Conservation (phyloP, 2,329 filamentous ascomycete genomes). For the Xylariomycetidae sp. region DNA sequence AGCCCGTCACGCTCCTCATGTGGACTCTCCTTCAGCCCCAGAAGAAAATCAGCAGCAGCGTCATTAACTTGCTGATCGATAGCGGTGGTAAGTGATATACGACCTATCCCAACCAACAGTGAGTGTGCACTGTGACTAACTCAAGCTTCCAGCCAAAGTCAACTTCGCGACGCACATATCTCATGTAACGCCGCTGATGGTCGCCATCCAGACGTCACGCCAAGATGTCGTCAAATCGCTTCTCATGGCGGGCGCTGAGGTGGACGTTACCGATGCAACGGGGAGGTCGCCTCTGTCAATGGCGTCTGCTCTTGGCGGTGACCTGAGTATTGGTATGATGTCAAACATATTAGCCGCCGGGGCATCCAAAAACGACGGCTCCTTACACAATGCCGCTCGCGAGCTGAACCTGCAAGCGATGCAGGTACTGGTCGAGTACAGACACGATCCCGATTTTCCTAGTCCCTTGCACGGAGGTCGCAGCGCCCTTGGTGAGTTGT, state of each 20-base stretch:
- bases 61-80: conserved; percentile 54
- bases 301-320: conserved; percentile 51
- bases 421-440: conserved; percentile 51
- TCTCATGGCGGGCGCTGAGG: conserved; percentile 54
- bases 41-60: conserved; percentile 54
- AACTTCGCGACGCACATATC: conserved; percentile 50
- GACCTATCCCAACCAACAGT: too few relatives aligned
- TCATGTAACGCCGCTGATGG: conserved; percentile 53
- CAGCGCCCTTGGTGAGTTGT: conserved; percentile 60
- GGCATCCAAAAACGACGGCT: conserved; percentile 59
- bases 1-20: conserved; percentile 52
- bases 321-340: conserved; percentile 50
- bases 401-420: conserved; percentile 54
- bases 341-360: conserved; percentile 49
- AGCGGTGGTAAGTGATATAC: conserved; percentile 30
- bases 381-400: conserved; percentile 60
- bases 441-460: conserved; percentile 61
- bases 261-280: conserved; percentile 51
- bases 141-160: conserved; percentile 47
- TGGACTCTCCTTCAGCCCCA: conserved; percentile 61
- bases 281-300: conserved; percentile 57
- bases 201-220: conserved; percentile 52
- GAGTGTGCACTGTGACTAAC: too few relatives aligned
- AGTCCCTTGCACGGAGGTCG: conserved; percentile 58
- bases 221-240: conserved; percentile 54